Evolutionary conservation across 2,329 filamentous ascomycete genomes (phyloP).

Genomic region (Didymella keratinophila): DNA sequence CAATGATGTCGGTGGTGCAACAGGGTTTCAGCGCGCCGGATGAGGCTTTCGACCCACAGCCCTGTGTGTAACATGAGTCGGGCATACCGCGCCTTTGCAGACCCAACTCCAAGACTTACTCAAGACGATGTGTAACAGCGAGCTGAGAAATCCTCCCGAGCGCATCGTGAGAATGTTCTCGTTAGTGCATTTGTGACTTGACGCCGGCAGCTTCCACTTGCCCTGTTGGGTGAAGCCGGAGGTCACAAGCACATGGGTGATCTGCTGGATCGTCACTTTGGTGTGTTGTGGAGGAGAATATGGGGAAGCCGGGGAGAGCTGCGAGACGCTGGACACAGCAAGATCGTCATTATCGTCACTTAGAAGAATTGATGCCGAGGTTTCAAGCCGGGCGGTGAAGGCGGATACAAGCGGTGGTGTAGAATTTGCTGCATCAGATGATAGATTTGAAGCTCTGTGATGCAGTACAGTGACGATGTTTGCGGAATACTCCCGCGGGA

Average conservation of each 20-base stretch:
- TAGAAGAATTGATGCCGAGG: background rate
- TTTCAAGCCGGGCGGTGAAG: background rate
- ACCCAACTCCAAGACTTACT: slow-evolving; percentile 4
- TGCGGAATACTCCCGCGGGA: background rate
- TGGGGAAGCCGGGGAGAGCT: slow-evolving; percentile 6
- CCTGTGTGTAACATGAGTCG: slow-evolving; percentile 11
- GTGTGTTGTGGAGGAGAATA: slow-evolving; percentile 11
- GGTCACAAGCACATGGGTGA: slow-evolving; percentile 17
- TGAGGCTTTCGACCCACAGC: slow-evolving; percentile 11
- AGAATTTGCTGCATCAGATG: slow-evolving; percentile 1
- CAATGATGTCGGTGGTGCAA: slow-evolving; percentile 15
- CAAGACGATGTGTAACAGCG: slow-evolving; percentile 11
- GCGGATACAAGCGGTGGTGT: background rate
- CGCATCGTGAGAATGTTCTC: slow-evolving; percentile 5
- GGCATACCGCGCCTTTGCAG: slow-evolving; percentile 3
- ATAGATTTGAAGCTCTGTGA: background rate
- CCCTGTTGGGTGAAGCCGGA: slow-evolving; percentile 1
- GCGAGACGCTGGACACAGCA: background rate
- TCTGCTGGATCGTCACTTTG: slow-evolving; percentile 14
- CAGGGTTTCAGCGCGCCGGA: slow-evolving; percentile 18
- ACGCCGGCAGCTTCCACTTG: slow-evolving; percentile 1
- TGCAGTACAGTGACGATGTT: background rate
- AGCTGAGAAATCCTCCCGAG: background rate
- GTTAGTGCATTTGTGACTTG: slow-evolving; percentile 9
- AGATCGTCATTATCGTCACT: slow-evolving; percentile 1